Evolutionary conservation across 352 stramenopile species (phyloP).

Genomic region (Pelagophyceae sp.): DNA sequence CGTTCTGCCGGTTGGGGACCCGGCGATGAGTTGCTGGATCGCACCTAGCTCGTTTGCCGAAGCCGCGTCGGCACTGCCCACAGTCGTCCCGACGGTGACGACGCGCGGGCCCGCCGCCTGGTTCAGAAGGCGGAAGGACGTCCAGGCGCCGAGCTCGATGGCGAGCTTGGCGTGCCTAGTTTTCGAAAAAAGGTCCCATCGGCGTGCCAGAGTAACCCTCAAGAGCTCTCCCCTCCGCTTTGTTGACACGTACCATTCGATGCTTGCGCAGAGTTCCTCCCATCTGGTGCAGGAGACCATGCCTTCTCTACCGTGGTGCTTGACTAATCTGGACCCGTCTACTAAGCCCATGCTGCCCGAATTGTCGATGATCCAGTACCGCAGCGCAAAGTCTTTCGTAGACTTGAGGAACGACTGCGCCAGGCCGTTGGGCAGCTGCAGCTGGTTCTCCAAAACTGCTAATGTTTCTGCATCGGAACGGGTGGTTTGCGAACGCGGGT

Average conservation of each 20-base stretch:
- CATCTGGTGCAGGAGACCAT: background rate
- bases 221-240: too few species aligned
- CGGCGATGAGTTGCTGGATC: background rate
- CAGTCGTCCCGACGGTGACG: conserved; percentile 4
- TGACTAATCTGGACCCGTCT: background rate
- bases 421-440: background rate
- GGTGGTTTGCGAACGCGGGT: too few species aligned
- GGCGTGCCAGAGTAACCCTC: too few species aligned
- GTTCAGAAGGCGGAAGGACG: conserved; percentile 28
- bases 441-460: too few species aligned
- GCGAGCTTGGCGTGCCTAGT: conserved; percentile 22
- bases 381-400: background rate
- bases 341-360: background rate
- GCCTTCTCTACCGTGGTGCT: background rate
- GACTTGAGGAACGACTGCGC: background rate
- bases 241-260: too few species aligned
- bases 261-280: too few species aligned
- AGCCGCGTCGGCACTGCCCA: background rate
- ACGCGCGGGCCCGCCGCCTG: background rate
- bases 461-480: too few species aligned
- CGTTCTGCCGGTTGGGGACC: conserved; percentile 10
- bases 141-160: background rate
- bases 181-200: too few species aligned
- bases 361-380: conserved; percentile 12
- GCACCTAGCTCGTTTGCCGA: background rate